Evolutionary conservation across 1,139 yeast species (phyloP).

Genomic region (Candida glucosophila): DNA sequence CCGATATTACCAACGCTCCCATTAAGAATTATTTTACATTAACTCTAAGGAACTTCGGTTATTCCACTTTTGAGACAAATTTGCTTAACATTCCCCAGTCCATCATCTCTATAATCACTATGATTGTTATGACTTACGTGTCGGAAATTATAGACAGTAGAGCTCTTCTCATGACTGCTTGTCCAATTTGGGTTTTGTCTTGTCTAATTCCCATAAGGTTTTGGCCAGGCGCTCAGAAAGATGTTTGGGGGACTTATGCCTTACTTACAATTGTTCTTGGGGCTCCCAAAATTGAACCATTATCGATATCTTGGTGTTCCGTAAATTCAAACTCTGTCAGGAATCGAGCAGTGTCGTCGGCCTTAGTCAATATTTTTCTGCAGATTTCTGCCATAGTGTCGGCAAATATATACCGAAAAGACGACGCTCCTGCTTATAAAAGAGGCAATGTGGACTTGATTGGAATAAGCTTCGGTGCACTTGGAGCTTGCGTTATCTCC

Average conservation of each 20-base stretch:
- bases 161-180: constrained; percentile 19
- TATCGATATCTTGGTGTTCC: constrained; percentile 40
- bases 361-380: constrained; percentile 47
- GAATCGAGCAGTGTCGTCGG: constrained; percentile 46
- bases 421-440: constrained; percentile 45
- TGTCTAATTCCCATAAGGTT: constrained; percentile 13
- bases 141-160: constrained; percentile 32
- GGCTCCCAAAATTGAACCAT: background rate
- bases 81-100: constrained; percentile 37
- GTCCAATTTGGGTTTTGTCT: constrained; percentile 33
- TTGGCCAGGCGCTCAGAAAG: background rate
- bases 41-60: constrained; percentile 40
- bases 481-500: constrained; percentile 16
- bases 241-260: constrained; percentile 1
- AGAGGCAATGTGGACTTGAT: constrained; percentile 29
- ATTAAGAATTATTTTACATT: constrained; percentile 38
- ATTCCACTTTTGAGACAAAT: constrained; percentile 38
- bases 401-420: constrained; percentile 40
- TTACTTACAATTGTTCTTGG: background rate
- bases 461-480: constrained; percentile 10
- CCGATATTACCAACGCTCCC: constrained; percentile 33
- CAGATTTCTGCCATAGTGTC: constrained; percentile 42
- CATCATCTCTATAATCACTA: constrained; percentile 25
- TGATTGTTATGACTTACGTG: constrained; percentile 29
- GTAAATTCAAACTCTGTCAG: constrained; percentile 46